A percentile compares a stretch with the other conserved stretches of the same genome.
These are phyloP conservation scores for Mortierella sp. DNA, from an alignment of 371 early-diverging fungal species.

Conservation along the genomic window DNA sequence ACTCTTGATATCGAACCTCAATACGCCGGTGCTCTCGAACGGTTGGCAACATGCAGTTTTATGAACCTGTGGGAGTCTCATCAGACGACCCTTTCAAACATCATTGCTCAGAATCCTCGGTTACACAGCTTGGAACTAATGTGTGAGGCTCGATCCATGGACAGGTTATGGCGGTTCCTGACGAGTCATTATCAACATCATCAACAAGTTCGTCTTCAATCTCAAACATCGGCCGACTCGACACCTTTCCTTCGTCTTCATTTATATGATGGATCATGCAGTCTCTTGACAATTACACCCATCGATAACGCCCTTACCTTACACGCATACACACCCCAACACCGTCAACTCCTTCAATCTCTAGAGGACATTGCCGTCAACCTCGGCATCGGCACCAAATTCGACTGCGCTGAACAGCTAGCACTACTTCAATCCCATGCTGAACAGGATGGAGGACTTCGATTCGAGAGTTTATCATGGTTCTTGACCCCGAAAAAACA, in stretches of 20 bases:
- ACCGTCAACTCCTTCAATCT: constrained; percentile 10
- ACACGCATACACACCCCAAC: constrained; percentile 3
- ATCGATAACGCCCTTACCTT: not conserved
- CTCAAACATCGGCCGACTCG: not conserved
- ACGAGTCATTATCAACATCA: constrained; percentile 11
- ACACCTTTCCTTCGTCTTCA: not conserved
- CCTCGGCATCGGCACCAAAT: constrained; percentile 1
- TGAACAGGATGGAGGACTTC: constrained; percentile 6
- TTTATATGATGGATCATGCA: constrained; percentile 17
- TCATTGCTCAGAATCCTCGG: constrained; percentile 14
- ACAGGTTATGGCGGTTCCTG: constrained; percentile 21
- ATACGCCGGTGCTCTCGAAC: constrained; percentile 13
- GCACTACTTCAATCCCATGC: constrained; percentile 2
- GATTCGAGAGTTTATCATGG: constrained; percentile 12
- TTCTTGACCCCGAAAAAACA: not conserved
- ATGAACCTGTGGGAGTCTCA: constrained; percentile 22
- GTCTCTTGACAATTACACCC: constrained; percentile 4
- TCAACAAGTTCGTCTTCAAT: constrained; percentile 3
- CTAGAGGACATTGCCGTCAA: constrained; percentile 5
- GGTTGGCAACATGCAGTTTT: constrained; percentile 11
- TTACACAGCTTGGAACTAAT: constrained; percentile 19
- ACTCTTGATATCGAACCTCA: not conserved
- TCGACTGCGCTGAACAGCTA: constrained; percentile 9
- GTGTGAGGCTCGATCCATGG: constrained; percentile 25
- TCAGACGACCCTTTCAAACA: not conserved